Conservation (phyloP, 2,329 filamentous ascomycete genomes). For the Pseudogymnoascus sp. region DNA sequence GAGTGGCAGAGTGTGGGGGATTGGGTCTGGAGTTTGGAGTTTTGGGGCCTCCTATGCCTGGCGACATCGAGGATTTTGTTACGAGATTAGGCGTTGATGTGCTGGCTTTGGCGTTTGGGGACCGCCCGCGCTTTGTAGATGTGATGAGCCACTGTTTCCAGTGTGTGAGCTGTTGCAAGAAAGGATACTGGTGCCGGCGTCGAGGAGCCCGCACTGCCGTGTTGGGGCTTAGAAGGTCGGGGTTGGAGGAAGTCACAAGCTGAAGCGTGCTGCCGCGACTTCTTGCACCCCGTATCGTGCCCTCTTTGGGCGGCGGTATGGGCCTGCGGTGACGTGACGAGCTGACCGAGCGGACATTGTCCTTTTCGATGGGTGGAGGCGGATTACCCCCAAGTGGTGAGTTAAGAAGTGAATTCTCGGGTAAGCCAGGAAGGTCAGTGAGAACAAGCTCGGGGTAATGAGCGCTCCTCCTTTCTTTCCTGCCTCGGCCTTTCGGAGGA, state of each 20-base stretch:
- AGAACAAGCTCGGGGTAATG: constrained; percentile 55
- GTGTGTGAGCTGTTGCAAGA: constrained; percentile 58
- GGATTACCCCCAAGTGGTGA: constrained; percentile 34
- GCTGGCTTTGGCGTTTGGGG: constrained; percentile 36
- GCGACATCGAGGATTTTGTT: constrained; percentile 36
- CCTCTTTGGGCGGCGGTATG: constrained; percentile 79
- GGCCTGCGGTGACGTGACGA: constrained; percentile 69
- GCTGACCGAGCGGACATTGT: constrained; percentile 65
- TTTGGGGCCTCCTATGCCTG: constrained; percentile 37
- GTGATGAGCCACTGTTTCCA: constrained; percentile 69
- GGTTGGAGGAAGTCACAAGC: constrained; percentile 61
- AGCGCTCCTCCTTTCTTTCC: constrained; percentile 67
- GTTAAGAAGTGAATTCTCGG: constrained; percentile 43
- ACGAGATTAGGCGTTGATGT: constrained; percentile 51
- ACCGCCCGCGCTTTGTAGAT: constrained; percentile 53
- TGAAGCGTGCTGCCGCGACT: constrained; percentile 80
- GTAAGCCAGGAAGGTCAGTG: constrained; percentile 69
- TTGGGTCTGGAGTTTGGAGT: constrained; percentile 51
- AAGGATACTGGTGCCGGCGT: constrained; percentile 51
- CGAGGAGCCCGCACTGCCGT: constrained; percentile 34
- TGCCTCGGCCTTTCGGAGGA: constrained; percentile 62
- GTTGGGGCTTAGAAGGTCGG: constrained; percentile 50
- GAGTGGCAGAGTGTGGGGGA: constrained; percentile 41
- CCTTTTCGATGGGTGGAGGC: constrained; percentile 70
- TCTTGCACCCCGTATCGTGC: constrained; percentile 56